Evolutionary conservation across 2,329 filamentous ascomycete species (phyloP), one percentile per base, ranked within the genome.

Genomic region (Cercospora citrullina): DNA sequence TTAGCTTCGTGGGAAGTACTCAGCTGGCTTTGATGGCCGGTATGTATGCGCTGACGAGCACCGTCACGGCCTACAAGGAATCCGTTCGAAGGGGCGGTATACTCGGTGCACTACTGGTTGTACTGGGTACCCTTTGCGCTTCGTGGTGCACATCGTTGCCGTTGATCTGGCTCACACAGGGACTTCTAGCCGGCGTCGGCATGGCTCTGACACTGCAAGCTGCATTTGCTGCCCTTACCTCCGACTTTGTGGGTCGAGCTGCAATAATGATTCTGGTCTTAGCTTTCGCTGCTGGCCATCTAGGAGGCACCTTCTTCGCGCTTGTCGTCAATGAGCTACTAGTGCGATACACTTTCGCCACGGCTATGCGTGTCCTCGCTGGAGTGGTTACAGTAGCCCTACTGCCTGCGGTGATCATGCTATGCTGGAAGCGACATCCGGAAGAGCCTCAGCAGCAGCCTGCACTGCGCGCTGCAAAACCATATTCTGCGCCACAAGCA

Each of bases 1-100:
- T 58, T 12, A 42, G 51, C 48, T 57, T 33, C 28, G 53, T 64
- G 48, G 62, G 62, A 28, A 64, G 62, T 48, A 64, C 62, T 21
- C 62, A 64, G 62, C 30, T 58, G 28, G 45, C 62, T 58, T 7
- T 31, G 23, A 30, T 58, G 53, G 2, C 31, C 53, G 53, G 26
- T 10, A 16, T 58, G 16, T 30, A 26, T 3, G 16, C 26, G 26
- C 53, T 58, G 53, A 14, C 30, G 6, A 26, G 21, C 53, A 58
- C 21, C 26, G 12, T 58, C 21, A 33, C 9, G 53, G 26, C 16
- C 53, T 23, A 5, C 53, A 53, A 53, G 16, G 7, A 14, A 26
- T 26, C 12, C 1, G 7, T 18, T 10, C 30, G 26, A 26, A 21
- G 8, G 4, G 26, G 28, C 16, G 16, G 21, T n/a, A 4, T 58